Conservation (phyloP, 176 grass and related monocot genomes). For the Zoysia pacifica region DNA sequence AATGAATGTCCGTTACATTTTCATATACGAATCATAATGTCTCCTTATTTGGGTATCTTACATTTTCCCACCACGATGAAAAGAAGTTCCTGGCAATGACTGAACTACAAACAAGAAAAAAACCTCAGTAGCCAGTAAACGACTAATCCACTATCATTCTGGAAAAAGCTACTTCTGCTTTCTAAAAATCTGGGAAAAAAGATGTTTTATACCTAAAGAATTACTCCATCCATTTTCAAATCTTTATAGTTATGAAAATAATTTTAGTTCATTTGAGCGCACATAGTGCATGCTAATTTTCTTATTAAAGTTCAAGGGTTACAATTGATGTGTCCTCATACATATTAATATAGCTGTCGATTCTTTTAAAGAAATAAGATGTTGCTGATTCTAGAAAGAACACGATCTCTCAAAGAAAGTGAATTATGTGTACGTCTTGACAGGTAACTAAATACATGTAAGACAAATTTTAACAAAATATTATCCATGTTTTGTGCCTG, state of each 20-base stretch:
- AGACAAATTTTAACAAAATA: no score
- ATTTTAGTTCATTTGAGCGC: no score
- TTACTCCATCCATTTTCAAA: background rate
- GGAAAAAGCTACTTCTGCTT: background rate
- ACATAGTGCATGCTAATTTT: background rate
- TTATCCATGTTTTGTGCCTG: background rate
- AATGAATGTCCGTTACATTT: no score
- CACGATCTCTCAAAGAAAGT: no score
- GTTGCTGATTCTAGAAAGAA: background rate
- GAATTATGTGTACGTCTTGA: no score
- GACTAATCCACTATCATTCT: background rate
- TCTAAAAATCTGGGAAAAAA: no score
- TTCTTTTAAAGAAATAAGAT: background rate
- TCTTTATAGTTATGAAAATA: no score
- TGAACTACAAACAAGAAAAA: background rate
- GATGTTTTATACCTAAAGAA: no score
- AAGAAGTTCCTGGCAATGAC: background rate
- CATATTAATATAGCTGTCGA: background rate
- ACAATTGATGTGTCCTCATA: background rate
- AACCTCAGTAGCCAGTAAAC: background rate
- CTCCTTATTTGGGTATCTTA: no score
- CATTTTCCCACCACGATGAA: background rate
- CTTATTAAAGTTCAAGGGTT: background rate
- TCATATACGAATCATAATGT: no score
- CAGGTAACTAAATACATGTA: no score